Conservation (phyloP, 768 basidiomycete species). For the Pleurotus tuoliensis region DNA sequence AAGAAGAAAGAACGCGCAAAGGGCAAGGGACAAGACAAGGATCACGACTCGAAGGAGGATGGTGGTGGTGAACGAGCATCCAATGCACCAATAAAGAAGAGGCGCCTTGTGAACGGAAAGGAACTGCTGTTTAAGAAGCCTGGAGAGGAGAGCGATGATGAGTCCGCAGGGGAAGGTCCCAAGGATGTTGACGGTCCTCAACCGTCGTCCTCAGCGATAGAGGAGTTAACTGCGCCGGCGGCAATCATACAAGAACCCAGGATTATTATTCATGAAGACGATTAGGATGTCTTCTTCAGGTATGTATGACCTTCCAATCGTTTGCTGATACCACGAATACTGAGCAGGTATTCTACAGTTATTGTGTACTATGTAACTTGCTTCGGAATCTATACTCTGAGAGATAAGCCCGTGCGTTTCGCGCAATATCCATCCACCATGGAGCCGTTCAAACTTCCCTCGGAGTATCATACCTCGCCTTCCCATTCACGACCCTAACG, state of each 20-base stretch:
- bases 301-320: not conserved
- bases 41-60: conserved; percentile 17
- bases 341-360: not conserved
- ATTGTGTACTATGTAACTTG: not conserved
- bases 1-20: conserved; percentile 84
- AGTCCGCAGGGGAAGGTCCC: conserved; percentile 17
- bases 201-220: not conserved
- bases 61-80: conserved; percentile 19
- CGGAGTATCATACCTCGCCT: too few relatives aligned
- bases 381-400: not conserved
- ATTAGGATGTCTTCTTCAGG: conserved; percentile 19
- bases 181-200: conserved; percentile 8
- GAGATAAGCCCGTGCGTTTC: too few relatives aligned
- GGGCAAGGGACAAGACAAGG: conserved; percentile 28
- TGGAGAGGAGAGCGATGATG: conserved; percentile 34
- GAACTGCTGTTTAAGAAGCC: conserved; percentile 54
- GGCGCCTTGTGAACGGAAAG: conserved; percentile 75
- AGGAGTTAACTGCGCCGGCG: not conserved
- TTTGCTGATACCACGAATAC: too few relatives aligned
- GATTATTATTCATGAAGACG: conserved; percentile 51
- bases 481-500: too few relatives aligned
- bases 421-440: too few relatives aligned
- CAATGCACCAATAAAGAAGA: conserved; percentile 65
- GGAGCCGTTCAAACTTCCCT: too few relatives aligned
- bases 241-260: conserved; percentile 28